Evolutionary conservation across 495 filamentous ascomycete species (phyloP).

Genomic region (Amorphotheca resinae): DNA sequence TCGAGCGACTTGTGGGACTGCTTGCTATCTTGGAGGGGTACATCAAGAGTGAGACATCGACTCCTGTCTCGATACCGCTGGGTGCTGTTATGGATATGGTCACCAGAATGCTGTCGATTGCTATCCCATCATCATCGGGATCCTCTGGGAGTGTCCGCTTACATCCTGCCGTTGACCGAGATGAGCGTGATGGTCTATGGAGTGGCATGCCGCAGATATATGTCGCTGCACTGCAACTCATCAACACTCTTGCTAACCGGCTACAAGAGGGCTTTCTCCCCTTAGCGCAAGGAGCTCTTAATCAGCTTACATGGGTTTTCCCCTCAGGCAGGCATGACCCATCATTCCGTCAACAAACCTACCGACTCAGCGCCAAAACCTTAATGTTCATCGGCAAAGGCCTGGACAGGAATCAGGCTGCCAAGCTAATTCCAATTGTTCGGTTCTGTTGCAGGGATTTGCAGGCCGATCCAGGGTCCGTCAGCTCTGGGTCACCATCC

Average conservation of each 20-base stretch:
- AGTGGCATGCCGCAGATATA: constrained; percentile 61
- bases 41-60: constrained; percentile 42
- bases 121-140: constrained; percentile 32
- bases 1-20: constrained; percentile 51
- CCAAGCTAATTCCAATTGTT: constrained; percentile 43
- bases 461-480: constrained; percentile 10
- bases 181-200: constrained; percentile 68
- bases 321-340: constrained; percentile 42
- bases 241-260: constrained; percentile 38
- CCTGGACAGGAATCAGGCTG: constrained; percentile 47
- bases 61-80: constrained; percentile 48
- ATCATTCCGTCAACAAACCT: constrained; percentile 47
- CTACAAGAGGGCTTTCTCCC: constrained; percentile 41
- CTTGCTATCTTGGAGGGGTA: constrained; percentile 43
- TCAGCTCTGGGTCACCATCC: not conserved
- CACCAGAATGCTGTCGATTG: constrained; percentile 54
- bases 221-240: constrained; percentile 46
- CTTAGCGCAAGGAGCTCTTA: constrained; percentile 44
- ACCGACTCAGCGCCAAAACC: constrained; percentile 41
- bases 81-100: constrained; percentile 52
- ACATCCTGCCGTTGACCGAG: constrained; percentile 57
- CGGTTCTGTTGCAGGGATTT: constrained; percentile 24
- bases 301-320: constrained; percentile 59
- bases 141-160: constrained; percentile 29
- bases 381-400: constrained; percentile 49